A percentile compares a stretch with the other conserved stretches of the same genome.
Conservation (phyloP, 2,329 filamentous ascomycete genomes). For the Tolypocladium sp. region DNA sequence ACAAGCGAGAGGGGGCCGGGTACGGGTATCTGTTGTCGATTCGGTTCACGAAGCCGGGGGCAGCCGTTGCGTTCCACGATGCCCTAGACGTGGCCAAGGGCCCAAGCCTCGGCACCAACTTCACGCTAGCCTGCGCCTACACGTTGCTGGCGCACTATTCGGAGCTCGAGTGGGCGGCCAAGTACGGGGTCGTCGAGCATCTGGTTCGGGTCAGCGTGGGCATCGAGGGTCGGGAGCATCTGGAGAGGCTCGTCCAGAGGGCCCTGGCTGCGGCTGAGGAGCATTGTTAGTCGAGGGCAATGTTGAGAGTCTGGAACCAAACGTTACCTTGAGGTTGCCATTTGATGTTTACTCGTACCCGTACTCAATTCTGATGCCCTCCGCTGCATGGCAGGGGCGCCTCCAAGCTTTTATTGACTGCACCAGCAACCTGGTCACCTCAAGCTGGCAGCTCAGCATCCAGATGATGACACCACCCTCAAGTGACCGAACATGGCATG, state of each 20-base stretch:
- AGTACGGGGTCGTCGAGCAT: conserved; percentile 28
- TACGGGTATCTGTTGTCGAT: conserved; percentile 44
- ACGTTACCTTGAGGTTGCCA: neutral
- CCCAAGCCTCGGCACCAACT: conserved; percentile 41
- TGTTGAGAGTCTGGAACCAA: neutral
- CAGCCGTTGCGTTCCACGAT: conserved; percentile 37
- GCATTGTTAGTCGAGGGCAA: neutral
- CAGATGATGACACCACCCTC: neutral
- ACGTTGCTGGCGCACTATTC: conserved; percentile 28
- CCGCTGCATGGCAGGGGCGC: neutral
- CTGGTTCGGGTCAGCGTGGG: conserved; percentile 36
- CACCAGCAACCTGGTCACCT: neutral
- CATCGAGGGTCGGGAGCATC: conserved; percentile 21
- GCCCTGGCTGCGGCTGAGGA: conserved; percentile 1
- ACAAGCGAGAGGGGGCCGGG: conserved; percentile 28
- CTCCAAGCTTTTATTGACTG: neutral
- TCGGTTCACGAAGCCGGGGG: conserved; percentile 28
- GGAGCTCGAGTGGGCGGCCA: conserved; percentile 24
- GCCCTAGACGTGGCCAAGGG: conserved; percentile 36
- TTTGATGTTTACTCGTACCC: neutral
- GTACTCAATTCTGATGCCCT: neutral
- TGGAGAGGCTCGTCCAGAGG: neutral
- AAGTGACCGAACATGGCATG: neutral
- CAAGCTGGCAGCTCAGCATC: neutral
- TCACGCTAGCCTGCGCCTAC: conserved; percentile 33